phyloP scores from a whole-genome alignment of 176 grass and related monocot species.

The Pontederia paniculata region DNA sequence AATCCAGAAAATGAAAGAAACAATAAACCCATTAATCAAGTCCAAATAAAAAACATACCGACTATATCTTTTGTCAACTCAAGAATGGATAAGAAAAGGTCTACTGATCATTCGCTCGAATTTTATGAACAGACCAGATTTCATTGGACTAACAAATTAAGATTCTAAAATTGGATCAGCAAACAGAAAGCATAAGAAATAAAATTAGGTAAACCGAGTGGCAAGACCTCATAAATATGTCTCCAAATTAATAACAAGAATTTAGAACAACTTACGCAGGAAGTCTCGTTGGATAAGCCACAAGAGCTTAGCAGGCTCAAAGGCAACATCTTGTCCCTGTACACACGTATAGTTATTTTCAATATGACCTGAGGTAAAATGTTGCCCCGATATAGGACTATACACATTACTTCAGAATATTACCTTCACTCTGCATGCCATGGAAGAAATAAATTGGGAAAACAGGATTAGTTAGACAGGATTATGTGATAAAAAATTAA shows the following conservation, averaged over 20 bases:
- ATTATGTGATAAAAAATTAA: slow-evolving; percentile 7
- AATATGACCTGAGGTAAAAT: background rate
- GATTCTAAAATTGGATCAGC: too few species aligned
- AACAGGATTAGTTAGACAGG: slow-evolving; percentile 12
- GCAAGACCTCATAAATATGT: background rate
- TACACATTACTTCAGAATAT: background rate
- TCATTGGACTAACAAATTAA: too few species aligned
- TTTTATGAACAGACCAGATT: too few species aligned
- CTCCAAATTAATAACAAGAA: background rate
- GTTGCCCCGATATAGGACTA: background rate
- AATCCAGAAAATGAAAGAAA: too few species aligned
- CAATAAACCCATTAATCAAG: too few species aligned
- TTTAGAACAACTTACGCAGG: slow-evolving; percentile 40
- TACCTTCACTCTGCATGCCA: slow-evolving; percentile 81
- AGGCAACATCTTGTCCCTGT: slow-evolving; percentile 77
- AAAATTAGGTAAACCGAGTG: background rate
- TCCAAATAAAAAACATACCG: too few species aligned
- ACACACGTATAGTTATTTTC: slow-evolving; percentile 5
- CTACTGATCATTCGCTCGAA: too few species aligned
- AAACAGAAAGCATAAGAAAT: background rate
- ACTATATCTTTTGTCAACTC: too few species aligned
- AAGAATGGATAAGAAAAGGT: too few species aligned
- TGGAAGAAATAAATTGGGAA: slow-evolving; percentile 9
- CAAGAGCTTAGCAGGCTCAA: slow-evolving; percentile 84
- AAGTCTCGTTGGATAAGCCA: slow-evolving; percentile 93